Percentiles rank a stretch among this genome's conserved stretches.
Evolutionary conservation across 1,139 yeast genomes (phyloP).

Genomic region (Kodamaea derodonti): DNA sequence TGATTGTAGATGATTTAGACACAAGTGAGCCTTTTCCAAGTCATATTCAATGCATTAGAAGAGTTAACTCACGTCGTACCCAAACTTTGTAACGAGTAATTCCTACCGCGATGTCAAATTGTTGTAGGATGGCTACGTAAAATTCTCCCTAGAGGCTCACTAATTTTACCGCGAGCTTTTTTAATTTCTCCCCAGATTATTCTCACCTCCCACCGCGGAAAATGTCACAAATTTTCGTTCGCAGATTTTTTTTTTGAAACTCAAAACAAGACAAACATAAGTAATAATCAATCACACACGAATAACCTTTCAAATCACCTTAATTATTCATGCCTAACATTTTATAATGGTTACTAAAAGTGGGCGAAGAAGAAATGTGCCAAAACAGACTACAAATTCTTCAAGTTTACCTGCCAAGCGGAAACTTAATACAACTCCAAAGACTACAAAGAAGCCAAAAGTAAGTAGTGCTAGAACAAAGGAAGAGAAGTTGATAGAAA

Average conservation of each 20-base stretch:
- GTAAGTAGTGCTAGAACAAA: neutral
- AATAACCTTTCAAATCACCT: neutral
- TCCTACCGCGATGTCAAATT: too few relatives aligned
- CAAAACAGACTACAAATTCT: neutral
- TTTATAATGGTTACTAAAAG: slow-evolving; percentile 5
- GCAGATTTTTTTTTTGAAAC: neutral
- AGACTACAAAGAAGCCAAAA: neutral
- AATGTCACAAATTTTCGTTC: too few relatives aligned
- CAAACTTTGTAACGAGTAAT: too few relatives aligned
- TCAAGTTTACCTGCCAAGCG: slow-evolving; percentile 1
- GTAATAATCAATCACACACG: neutral
- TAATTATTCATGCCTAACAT: neutral
- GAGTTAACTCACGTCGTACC: too few relatives aligned
- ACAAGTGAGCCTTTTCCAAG: too few relatives aligned
- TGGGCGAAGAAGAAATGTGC: slow-evolving; percentile 5
- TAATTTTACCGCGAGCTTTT: too few relatives aligned
- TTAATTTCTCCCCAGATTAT: too few relatives aligned
- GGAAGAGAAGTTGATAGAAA: slow-evolving; percentile 22
- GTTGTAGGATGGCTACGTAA: too few relatives aligned
- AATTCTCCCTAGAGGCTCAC: too few relatives aligned
- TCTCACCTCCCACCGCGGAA: too few relatives aligned
- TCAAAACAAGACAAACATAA: neutral
- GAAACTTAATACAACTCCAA: slow-evolving; percentile 1
- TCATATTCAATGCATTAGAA: too few relatives aligned
- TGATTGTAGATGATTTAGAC: too few relatives aligned